Evolutionary conservation across 2,329 filamentous ascomycete genomes (phyloP).

Genomic region (Scedosporium dehoogii): DNA sequence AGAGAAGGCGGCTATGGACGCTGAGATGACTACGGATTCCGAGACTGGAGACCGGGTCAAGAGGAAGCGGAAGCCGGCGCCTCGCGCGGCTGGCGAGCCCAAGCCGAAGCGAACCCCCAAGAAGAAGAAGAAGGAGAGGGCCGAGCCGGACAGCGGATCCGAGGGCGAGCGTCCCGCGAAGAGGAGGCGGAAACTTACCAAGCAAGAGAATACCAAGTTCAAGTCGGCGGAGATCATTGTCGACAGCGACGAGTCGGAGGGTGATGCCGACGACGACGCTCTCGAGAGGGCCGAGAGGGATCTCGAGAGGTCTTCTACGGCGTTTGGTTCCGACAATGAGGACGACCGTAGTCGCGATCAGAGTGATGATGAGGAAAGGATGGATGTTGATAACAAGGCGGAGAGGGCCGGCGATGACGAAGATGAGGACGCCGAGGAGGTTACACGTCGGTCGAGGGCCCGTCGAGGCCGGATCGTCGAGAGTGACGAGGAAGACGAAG

Average conservation of each 20-base stretch:
- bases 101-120: constrained; percentile 36
- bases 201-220: constrained; percentile 51
- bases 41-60: constrained; percentile 77
- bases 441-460: constrained; percentile 30
- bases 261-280: constrained; percentile 20
- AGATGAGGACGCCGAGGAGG: constrained; percentile 43
- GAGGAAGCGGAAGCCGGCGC: constrained; percentile 50
- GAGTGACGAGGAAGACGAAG: constrained; percentile 42
- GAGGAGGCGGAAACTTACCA: constrained; percentile 20
- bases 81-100: constrained; percentile 25
- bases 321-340: constrained; percentile 15
- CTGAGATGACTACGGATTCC: constrained; percentile 70
- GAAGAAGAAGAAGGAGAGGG: constrained; percentile 42
- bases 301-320: constrained; percentile 15
- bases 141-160: constrained; percentile 30
- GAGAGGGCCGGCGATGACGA: constrained; percentile 28
- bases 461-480: constrained; percentile 43
- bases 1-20: constrained; percentile 55
- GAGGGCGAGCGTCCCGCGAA: constrained; percentile 40
- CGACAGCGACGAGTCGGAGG: constrained; percentile 55
- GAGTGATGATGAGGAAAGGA: constrained; percentile 30
- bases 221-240: constrained; percentile 80
- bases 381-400: constrained; percentile 40
- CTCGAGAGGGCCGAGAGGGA: constrained; percentile 19
- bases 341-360: constrained; percentile 17